Conservation (phyloP, 805 yeast species). For the Starmerella vitae region DNA sequence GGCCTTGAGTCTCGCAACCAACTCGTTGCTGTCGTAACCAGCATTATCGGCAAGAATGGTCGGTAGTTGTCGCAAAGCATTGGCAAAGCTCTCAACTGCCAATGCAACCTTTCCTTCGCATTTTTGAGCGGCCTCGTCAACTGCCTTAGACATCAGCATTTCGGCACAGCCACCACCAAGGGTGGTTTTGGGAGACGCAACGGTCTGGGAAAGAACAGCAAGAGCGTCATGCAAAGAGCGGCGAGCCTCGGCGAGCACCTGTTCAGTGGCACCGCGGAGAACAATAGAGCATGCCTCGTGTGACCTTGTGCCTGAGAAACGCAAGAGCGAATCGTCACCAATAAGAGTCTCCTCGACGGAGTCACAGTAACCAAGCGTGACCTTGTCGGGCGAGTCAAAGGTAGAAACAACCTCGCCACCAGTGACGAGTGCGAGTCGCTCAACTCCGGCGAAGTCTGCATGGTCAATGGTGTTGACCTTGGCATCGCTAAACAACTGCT, state of each 20-base stretch:
- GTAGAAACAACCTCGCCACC: constrained; percentile 98
- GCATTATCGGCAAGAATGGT: constrained; percentile 94
- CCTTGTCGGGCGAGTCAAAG: constrained; percentile 80
- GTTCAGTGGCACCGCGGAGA: constrained; percentile 94
- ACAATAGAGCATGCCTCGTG: constrained; percentile 96
- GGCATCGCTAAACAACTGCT: constrained; percentile 79
- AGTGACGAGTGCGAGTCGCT: constrained; percentile 87
- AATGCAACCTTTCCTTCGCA: constrained; percentile 85
- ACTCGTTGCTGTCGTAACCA: constrained; percentile 85
- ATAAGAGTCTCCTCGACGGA: constrained; percentile 79
- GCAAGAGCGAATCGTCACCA: constrained; percentile 83
- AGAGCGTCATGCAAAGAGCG: constrained; percentile 94
- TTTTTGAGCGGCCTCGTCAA: constrained; percentile 80
- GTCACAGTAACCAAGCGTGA: constrained; percentile 78
- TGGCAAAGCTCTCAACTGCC: constrained; percentile 89
- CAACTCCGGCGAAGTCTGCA: constrained; percentile 97
- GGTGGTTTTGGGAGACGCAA: constrained; percentile 79
- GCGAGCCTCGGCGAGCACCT: constrained; percentile 90
- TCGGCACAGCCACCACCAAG: constrained; percentile 93
- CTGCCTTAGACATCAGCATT: constrained; percentile 95
- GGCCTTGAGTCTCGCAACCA: constrained; percentile 79
- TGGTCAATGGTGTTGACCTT: constrained; percentile 88
- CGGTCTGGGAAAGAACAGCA: constrained; percentile 89
- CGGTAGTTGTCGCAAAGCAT: constrained; percentile 88
- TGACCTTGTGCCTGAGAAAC: constrained; percentile 88